A percentile compares a stretch with the other conserved stretches of the same genome.
Evolutionary conservation across 768 basidiomycete species (phyloP).

Genomic region (Psilocybe cubensis): DNA sequence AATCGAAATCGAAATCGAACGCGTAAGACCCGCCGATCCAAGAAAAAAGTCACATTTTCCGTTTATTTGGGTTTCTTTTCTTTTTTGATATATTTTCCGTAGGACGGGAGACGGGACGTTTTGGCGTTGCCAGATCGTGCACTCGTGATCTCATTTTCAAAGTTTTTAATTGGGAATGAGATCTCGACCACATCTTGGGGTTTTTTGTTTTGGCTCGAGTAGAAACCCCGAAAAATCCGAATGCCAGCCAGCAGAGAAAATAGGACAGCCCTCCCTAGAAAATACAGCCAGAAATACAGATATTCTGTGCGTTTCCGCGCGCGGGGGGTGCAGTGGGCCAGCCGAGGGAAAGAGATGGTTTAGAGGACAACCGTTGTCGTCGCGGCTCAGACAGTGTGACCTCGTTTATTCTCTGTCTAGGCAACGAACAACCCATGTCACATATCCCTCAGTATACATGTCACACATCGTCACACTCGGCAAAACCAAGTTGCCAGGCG

Average conservation of each 20-base stretch:
- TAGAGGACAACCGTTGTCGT: conserved; percentile 22
- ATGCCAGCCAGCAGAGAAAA: conserved; percentile 1
- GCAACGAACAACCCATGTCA: conserved; percentile 20
- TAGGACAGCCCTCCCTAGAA: neutral
- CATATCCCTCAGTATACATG: neutral
- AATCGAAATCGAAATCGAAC: neutral
- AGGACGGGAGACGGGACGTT: conserved; percentile 11
- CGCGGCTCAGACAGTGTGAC: conserved; percentile 18
- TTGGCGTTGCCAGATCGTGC: conserved; percentile 23
- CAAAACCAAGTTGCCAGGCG: conserved; percentile 1
- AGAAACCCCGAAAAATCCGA: conserved; percentile 28
- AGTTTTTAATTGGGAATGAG: conserved; percentile 11
- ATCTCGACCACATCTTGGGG: conserved; percentile 18
- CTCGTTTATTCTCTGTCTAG: conserved; percentile 15
- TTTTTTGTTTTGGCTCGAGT: neutral
- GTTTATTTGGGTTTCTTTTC: neutral
- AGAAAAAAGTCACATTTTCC: neutral
- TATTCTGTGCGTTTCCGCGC: no score
- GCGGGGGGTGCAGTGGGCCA: neutral
- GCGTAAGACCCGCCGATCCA: conserved; percentile 29
- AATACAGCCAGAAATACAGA: no score
- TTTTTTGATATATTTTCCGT: conserved; percentile 23
- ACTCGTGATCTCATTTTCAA: conserved; percentile 21
- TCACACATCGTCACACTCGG: conserved; percentile 14
- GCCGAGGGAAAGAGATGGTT: conserved; percentile 9